Percentiles rank a stretch among this genome's conserved stretches.
These are phyloP conservation scores for Cetradonia linearis DNA, from an alignment of 495 filamentous ascomycete genomes.

Conservation along the genomic window DNA sequence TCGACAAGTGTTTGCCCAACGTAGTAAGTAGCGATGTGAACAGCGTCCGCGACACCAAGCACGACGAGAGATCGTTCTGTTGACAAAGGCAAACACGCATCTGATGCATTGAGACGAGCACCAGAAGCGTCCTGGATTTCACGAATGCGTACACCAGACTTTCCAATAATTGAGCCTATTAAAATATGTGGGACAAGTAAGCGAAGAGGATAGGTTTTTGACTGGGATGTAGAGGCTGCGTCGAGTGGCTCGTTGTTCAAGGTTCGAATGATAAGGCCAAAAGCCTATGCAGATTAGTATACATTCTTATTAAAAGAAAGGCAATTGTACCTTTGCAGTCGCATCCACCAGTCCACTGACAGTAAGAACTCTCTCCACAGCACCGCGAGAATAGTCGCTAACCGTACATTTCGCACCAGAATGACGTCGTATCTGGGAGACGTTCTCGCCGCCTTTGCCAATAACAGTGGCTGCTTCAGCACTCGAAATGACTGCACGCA, in stretches of 20 bases:
- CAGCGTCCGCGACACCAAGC: slow-evolving; percentile 81
- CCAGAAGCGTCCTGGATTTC: slow-evolving; percentile 98
- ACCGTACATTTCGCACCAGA: slow-evolving; percentile 97
- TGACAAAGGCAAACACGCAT: slow-evolving; percentile 83
- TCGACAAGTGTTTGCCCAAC: slow-evolving; percentile 92
- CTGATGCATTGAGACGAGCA: slow-evolving; percentile 91
- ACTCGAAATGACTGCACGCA: slow-evolving; percentile 91
- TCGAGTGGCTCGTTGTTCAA: slow-evolving; percentile 91
- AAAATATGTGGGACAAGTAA: slow-evolving; percentile 93
- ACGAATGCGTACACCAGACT: slow-evolving; percentile 86
- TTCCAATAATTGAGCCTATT: slow-evolving; percentile 97
- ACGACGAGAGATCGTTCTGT: slow-evolving; percentile 95
- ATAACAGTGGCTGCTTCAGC: slow-evolving; percentile 96
- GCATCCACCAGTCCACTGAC: slow-evolving; percentile 93
- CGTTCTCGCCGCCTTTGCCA: slow-evolving; percentile 97
- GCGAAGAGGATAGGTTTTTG: slow-evolving; percentile 94
- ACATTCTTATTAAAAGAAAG: slow-evolving; percentile 1
- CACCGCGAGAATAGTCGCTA: slow-evolving; percentile 92
- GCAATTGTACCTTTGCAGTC: slow-evolving; percentile 73
- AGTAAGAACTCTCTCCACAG: slow-evolving; percentile 92
- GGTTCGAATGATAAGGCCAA: slow-evolving; percentile 94
- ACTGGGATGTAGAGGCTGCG: slow-evolving; percentile 75
- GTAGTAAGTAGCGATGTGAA: slow-evolving; percentile 98
- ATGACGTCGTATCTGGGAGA: slow-evolving; percentile 81
- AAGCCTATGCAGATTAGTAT: slow-evolving; percentile 52